Evolutionary conservation across 208 protist species (phyloP).

Genomic region (Trypanosoma conorhini): DNA sequence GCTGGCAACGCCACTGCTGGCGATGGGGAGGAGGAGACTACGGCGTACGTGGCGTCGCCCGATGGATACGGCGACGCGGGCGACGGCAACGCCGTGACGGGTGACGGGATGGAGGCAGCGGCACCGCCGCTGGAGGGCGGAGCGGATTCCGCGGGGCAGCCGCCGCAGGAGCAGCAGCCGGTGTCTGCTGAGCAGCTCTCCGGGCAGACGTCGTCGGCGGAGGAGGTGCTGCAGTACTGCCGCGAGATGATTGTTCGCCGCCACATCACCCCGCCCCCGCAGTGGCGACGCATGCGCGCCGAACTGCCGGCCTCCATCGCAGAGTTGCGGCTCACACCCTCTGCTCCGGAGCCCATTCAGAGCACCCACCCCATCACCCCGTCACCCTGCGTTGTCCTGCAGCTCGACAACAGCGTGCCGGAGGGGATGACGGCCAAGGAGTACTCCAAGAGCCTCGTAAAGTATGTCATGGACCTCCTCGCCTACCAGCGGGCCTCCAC

Average conservation of each 20-base stretch:
- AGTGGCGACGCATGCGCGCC: slow-evolving; percentile 74
- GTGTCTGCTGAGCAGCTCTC: neutral
- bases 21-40: neutral
- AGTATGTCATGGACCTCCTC: slow-evolving; percentile 81
- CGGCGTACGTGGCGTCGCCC: neutral
- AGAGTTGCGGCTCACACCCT: slow-evolving; percentile 70
- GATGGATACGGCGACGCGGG: neutral
- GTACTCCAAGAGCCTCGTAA: slow-evolving; percentile 73
- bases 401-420: slow-evolving; percentile 57
- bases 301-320: slow-evolving; percentile 75
- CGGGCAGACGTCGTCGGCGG: neutral
- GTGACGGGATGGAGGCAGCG: neutral
- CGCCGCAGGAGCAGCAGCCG: slow-evolving; percentile 11
- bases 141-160: neutral
- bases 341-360: slow-evolving; percentile 53
- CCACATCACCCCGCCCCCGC: slow-evolving; percentile 55
- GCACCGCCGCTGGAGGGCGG: neutral
- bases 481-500: slow-evolving; percentile 59
- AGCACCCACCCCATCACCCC: slow-evolving; percentile 37
- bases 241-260: slow-evolving; percentile 44
- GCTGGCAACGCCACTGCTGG: neutral
- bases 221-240: slow-evolving; percentile 62
- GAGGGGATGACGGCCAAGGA: slow-evolving; percentile 61
- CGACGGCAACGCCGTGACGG: neutral
- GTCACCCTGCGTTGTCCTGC: slow-evolving; percentile 61